phyloP scores from a whole-genome alignment of 192 early-diverging fungal genomes.

The Podila epicladia region DNA sequence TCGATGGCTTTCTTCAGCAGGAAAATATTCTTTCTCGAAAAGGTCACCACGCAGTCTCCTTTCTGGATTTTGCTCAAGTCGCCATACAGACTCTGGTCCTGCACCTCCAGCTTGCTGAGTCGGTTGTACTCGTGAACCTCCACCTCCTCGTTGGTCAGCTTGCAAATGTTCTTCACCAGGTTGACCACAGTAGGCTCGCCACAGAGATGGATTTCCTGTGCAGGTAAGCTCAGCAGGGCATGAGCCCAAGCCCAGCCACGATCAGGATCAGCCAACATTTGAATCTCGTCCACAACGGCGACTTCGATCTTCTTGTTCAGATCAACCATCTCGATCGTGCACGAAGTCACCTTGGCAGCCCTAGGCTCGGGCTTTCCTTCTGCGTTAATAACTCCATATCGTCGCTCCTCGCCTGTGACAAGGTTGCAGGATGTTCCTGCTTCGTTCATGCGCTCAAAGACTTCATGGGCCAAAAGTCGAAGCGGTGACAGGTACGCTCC shows the following conservation, averaged over 20 bases:
- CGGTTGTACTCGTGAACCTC: slow-evolving; percentile 82
- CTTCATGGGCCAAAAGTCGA: slow-evolving; percentile 92
- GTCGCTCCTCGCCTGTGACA: slow-evolving; percentile 91
- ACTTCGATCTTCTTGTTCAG: slow-evolving; percentile 68
- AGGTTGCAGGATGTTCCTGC: slow-evolving; percentile 83
- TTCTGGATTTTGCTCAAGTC: slow-evolving; percentile 66
- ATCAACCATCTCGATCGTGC: slow-evolving; percentile 94
- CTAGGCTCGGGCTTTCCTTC: slow-evolving; percentile 33
- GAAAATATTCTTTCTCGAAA: slow-evolving; percentile 86
- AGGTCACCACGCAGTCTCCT: slow-evolving; percentile 93
- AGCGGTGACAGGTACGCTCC: slow-evolving; percentile 94
- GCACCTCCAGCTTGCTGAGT: slow-evolving; percentile 73
- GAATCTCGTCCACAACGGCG: slow-evolving; percentile 97
- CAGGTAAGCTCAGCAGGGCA: slow-evolving; percentile 70
- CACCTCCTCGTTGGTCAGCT: slow-evolving; percentile 79
- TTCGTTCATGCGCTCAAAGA: slow-evolving; percentile 85
- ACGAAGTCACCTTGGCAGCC: slow-evolving; percentile 64
- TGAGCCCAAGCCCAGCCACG: slow-evolving; percentile 98
- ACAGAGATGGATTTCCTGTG: slow-evolving; percentile 87
- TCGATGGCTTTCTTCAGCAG: slow-evolving; percentile 82
- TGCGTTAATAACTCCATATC: slow-evolving; percentile 52
- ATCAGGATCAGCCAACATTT: slow-evolving; percentile 88
- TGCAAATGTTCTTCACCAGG: slow-evolving; percentile 78
- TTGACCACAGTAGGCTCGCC: slow-evolving; percentile 90
- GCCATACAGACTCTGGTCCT: slow-evolving; percentile 62